Evolutionary conservation across 805 yeast genomes (phyloP).

Genomic region (Candida railenensis): DNA sequence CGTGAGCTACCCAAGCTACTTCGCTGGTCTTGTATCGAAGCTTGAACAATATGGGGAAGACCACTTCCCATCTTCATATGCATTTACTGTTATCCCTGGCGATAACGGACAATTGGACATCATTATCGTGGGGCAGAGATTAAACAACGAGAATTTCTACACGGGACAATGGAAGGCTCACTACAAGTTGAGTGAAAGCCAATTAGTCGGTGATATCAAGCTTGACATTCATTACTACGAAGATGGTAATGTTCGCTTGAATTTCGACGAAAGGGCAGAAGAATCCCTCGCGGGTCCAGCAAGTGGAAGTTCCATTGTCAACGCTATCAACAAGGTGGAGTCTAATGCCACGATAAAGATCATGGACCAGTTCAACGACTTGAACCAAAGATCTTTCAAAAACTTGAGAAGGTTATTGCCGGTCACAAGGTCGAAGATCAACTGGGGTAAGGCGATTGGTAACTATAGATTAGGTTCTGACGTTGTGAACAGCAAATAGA

Average conservation of each 20-base stretch:
- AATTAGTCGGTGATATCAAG: conserved; percentile 52
- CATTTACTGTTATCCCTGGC: conserved; percentile 43
- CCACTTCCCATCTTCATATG: conserved; percentile 62
- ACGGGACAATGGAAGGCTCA: conserved; percentile 85
- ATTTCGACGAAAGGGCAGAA: conserved; percentile 35
- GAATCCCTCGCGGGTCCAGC: conserved; percentile 16
- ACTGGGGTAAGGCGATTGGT: conserved; percentile 94
- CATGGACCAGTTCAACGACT: conserved; percentile 59
- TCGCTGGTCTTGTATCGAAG: conserved; percentile 23
- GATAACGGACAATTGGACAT: conserved; percentile 32
- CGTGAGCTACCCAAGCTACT: conserved; percentile 26
- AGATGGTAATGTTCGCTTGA: conserved; percentile 90
- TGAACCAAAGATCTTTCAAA: conserved; percentile 83
- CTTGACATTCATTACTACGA: conserved; percentile 90
- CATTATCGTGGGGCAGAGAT: conserved; percentile 67
- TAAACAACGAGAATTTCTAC: conserved; percentile 76
- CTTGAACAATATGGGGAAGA: conserved; percentile 55
- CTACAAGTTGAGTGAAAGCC: conserved; percentile 35
- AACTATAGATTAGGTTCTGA: conserved; percentile 85
- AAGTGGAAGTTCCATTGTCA: conserved; percentile 31
- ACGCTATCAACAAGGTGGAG: conserved; percentile 57
- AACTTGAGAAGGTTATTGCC: conserved; percentile 87
- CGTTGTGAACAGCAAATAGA: conserved; percentile 44
- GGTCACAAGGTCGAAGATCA: conserved; percentile 83
- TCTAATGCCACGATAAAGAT: conserved; percentile 56